Base-by-base conservation (phyloP, 768 basidiomycete genomes). In the Collybia nuda region DNA sequence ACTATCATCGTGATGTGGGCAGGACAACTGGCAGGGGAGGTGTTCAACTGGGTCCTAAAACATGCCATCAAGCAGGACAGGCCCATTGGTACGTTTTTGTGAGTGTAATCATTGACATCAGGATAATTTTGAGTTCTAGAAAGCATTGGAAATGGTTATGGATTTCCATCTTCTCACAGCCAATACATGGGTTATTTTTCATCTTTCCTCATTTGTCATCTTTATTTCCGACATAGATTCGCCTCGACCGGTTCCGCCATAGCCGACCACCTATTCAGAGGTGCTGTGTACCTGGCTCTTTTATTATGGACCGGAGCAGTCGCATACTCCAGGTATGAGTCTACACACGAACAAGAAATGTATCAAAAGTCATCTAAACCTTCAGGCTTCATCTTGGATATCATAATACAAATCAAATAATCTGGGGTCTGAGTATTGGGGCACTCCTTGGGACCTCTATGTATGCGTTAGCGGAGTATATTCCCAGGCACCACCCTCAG, bases 151-250 rank as follows among this genome's bases (percentile, higher is more conserved):
- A 78, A 78, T 48, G 90, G 90, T 12, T 93, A 91, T 61, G 91
- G 90, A 6, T 93, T 93, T 58, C 91, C 91, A 0, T 92, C 90
- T 0, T 91, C 89, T 12, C 91, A 93, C 61, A 90, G 88, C 66
- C 91, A 93, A 66, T 91, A 86, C 64, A 92, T 93, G 91, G 91
- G 83, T 14, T 93, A 88, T 67, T 93, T 93, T 56, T 75, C 85
- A 5, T 74, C 88, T 0, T 93, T 93, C 65, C 65, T 93, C 39
- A 61, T 84, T 38, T 82, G 86, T 60, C 91, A 93, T 67, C 61
- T 93, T 43, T 79, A 78, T 55, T 84, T 82, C 55, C 80, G 82
- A 29, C 89, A 92, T 58, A 75, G 77, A 2, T 90, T 88, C 56
- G 49, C 72, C 2, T 66, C 80, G 2, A 81, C 79, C 1, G 86